These are phyloP conservation scores for Cyclostephanos tholiformis DNA, from an alignment of 108 stramenopile species.

Conservation along the genomic window DNA sequence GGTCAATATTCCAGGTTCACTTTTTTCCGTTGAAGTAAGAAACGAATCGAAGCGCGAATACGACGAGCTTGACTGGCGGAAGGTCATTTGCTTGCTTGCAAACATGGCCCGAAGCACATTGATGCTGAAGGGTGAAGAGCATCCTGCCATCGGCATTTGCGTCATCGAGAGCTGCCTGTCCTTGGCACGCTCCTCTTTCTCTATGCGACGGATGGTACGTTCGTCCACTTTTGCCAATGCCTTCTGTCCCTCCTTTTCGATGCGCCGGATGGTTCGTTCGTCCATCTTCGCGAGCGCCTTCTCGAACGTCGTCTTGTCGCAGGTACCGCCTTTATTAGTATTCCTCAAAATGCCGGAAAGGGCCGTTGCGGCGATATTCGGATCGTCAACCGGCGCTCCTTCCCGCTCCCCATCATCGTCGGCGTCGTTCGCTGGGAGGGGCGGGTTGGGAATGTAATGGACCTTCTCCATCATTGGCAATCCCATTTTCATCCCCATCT, in stretches of 20 bases:
- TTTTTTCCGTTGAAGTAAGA: slow-evolving; percentile 2
- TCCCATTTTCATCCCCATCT: slow-evolving; percentile 27
- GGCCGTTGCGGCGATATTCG: not conserved
- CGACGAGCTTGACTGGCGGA: slow-evolving; percentile 31
- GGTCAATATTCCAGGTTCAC: slow-evolving; percentile 10
- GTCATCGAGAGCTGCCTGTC: slow-evolving; percentile 6
- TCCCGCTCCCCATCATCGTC: not conserved
- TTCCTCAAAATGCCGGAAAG: not conserved
- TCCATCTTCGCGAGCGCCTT: slow-evolving; percentile 29
- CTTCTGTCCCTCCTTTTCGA: slow-evolving; percentile 24
- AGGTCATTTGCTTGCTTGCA: slow-evolving; percentile 41
- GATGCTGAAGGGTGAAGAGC: slow-evolving; percentile 36
- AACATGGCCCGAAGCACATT: slow-evolving; percentile 30
- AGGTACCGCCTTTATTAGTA: not conserved
- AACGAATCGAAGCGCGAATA: slow-evolving; percentile 49
- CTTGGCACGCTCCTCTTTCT: slow-evolving; percentile 28
- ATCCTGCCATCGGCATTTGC: not conserved
- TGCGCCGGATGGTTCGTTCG: slow-evolving; percentile 34
- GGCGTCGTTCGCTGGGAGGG: not conserved
- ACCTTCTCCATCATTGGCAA: slow-evolving; percentile 30
- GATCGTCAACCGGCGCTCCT: not conserved
- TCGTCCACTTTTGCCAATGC: slow-evolving; percentile 33
- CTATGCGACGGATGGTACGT: slow-evolving; percentile 32
- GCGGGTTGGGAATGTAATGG: not conserved
- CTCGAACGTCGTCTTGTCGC: slow-evolving; percentile 10